Conservation (phyloP, 2,329 filamentous ascomycete species). For the Raffaelea albimanens region DNA sequence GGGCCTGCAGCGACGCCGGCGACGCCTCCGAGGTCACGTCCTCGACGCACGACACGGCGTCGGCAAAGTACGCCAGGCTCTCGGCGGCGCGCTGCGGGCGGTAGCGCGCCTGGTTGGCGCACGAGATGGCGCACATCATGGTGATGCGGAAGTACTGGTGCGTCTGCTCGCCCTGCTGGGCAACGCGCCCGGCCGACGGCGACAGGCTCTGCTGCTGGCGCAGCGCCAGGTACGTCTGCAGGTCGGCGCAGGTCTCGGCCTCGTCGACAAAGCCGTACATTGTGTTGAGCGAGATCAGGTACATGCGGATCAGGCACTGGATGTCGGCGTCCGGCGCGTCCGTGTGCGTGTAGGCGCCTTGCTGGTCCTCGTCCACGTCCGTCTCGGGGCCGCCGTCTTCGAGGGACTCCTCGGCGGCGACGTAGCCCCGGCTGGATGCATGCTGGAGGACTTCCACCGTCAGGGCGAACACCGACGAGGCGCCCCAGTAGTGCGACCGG, state of each 20-base stretch:
- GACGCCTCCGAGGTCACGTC: slow-evolving; percentile 12
- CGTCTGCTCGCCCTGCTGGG: slow-evolving; percentile 13
- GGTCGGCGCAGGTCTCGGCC: slow-evolving; percentile 14
- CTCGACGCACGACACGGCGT: slow-evolving; percentile 10
- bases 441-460: slow-evolving; percentile 12
- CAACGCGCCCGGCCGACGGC: background rate
- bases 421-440: slow-evolving; percentile 3
- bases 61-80: slow-evolving; percentile 9
- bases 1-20: slow-evolving; percentile 10
- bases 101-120: slow-evolving; percentile 19
- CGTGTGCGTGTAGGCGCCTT: background rate
- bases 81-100: slow-evolving; percentile 12
- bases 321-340: slow-evolving; percentile 8
- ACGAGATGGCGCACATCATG: slow-evolving; percentile 23
- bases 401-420: background rate
- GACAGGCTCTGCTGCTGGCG: slow-evolving; percentile 3
- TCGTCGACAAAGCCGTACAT: slow-evolving; percentile 20
- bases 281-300: slow-evolving; percentile 19
- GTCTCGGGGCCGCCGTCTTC: background rate
- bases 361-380: background rate
- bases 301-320: slow-evolving; percentile 16
- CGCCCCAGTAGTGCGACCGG: slow-evolving; percentile 11
- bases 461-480: slow-evolving; percentile 10
- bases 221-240: slow-evolving; percentile 14
- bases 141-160: slow-evolving; percentile 22